These are phyloP conservation scores for Penicillium janthinellum DNA, from an alignment of 2,329 filamentous ascomycete species.

Conservation along the genomic window DNA sequence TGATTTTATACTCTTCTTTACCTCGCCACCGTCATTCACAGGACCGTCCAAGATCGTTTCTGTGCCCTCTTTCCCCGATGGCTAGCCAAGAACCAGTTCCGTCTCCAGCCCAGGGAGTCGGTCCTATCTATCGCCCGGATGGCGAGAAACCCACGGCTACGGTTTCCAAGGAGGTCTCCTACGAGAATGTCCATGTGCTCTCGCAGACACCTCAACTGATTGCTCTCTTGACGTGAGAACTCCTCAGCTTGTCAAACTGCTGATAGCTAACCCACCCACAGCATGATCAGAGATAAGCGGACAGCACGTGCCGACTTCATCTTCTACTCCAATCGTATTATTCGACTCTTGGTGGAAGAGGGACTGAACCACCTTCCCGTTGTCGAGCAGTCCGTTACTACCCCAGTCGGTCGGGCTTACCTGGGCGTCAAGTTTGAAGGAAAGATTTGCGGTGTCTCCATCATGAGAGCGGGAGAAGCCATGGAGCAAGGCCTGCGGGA, in stretches of 20 bases:
- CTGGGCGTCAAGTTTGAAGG: constrained; percentile 92
- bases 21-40: neutral
- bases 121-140: constrained; percentile 74
- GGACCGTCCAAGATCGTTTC: neutral
- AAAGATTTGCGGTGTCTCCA: constrained; percentile 97
- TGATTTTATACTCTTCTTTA: neutral
- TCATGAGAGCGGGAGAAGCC: constrained; percentile 96
- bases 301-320: constrained; percentile 96
- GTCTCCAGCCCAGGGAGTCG: constrained; percentile 67
- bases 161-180: constrained; percentile 77
- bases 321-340: constrained; percentile 98
- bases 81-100: constrained; percentile 34
- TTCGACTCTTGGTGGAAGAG: constrained; percentile 93
- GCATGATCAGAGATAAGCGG: constrained; percentile 90
- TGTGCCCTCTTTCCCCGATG: constrained; percentile 25
- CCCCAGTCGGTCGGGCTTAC: constrained; percentile 85
- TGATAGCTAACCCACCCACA: constrained; percentile 43
- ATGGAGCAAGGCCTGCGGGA: constrained; percentile 98
- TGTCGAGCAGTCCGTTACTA: constrained; percentile 83
- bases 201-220: constrained; percentile 96
- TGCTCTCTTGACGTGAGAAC: constrained; percentile 88
- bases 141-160: constrained; percentile 83
- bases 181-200: constrained; percentile 86
- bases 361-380: constrained; percentile 95
- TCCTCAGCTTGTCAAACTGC: neutral